Base-by-base conservation (phyloP, 2,329 filamentous ascomycete genomes). In the Penicillium hordei region DNA sequence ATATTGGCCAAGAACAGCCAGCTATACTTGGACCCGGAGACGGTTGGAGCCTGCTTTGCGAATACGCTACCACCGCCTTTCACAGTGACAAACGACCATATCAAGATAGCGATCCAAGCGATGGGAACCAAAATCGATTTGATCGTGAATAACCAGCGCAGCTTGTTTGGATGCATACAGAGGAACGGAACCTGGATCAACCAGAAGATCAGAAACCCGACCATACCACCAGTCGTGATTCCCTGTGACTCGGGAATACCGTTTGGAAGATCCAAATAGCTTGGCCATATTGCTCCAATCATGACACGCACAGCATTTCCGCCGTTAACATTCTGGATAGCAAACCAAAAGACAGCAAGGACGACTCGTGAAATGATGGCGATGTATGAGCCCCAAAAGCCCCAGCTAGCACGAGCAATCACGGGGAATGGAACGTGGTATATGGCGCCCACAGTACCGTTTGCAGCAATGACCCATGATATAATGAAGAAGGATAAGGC, bases 281-380 rank as follows among this genome's bases (percentile, higher is more conserved):
- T 75, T 2, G 77, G 76, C 77, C 76, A 80, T 61, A 85, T 84
- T 1, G 82, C 82, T 8, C 78, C 77, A 15, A 84, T 72, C 72
- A 83, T 82, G 43, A 81, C 79, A 5, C 75, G 73, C 9, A 83
- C 75, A 0, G 78, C 76, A 56, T 83, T 82, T 0, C 82, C 85
- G 0, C 86, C 86, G 61, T 86, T 87, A 59, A 85, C 84, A 40
- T 83, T 84, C 63, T 89, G 85, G 46, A 89, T 87, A 0, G 86
- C 85, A 52, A 88, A 84, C 88, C 83, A 85, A 70, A 86, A 84
- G 19, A 84, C 68, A 5, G 82, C 82, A 4, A 85, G 77, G 55
- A 85, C 80, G 39, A 78, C 76, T 12, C 82, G 76, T 0, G 79
- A 82, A 8, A 84, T 65, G 52, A 85, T 82, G 25, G 81, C 78